Evolutionary conservation across 306 rosid genomes (phyloP), one percentile per base, ranked within the genome.

Genomic region (Casuarina equisetifolia): DNA sequence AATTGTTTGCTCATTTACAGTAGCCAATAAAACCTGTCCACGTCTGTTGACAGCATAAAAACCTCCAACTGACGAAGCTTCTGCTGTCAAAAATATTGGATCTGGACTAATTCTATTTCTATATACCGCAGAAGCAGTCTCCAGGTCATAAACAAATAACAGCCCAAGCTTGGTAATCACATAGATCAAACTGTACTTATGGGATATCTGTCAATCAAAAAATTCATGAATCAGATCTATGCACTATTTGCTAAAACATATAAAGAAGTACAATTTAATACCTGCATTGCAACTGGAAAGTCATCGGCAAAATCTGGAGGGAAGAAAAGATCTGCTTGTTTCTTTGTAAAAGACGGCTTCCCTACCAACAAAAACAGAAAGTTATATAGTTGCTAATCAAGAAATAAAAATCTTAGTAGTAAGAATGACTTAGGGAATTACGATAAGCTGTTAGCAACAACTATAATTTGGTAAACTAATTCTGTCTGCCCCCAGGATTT

Each of bases 251-350:
- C 62, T 17, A 72, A 55, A 42, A 77, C 59, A 78, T 72, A 42
- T 67, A 53, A 82, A 78, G 78, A 71, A 72, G 15, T 73, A 74
- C 58, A 40, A 77, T 77, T 76, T 61, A 2, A 16, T 83, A 96
- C 99, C 99, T 96, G 99, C 98, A 96, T 96, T 66, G 99, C 83
- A 81, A 96, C 99, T 57, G 99, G 99, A 81, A 96, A 96, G 82
- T 96, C 99, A 76, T 96, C 99, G 7, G 91, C 94, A 87, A 96
- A 96, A 89, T 96, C 99, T 25, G 99, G 99, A 68, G 99, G 99
- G 78, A 96, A 96, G 93, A 92, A 96, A 57, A 96, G 94, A 86
- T 92, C 99, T 40, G 99, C 98, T 80, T 96, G 99, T 84, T 96
- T 96, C 94, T 96, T 92, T 9, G 97, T 76, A 86, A 96, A 96